phyloP scores from a whole-genome alignment of 2,329 filamentous ascomycete genomes.

The Hymenoscyphus infarciens region DNA sequence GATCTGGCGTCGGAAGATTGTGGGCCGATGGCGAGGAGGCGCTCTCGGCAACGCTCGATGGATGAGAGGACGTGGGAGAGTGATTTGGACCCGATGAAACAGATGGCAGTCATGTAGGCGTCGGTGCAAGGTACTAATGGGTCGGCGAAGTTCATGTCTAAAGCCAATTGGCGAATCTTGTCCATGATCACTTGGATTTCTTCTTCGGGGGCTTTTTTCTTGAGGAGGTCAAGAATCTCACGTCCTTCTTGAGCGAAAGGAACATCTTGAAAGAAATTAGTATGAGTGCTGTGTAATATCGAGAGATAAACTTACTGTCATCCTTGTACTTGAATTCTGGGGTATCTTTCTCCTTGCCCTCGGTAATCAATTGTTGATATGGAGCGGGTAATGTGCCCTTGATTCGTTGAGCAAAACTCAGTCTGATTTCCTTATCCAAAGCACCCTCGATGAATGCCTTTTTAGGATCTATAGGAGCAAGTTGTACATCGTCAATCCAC shows the following conservation, averaged over 20 bases:
- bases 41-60: conserved; percentile 91
- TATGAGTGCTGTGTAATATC: conserved; percentile 2
- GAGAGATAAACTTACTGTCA: conserved; percentile 53
- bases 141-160: conserved; percentile 64
- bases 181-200: conserved; percentile 81
- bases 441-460: conserved; percentile 92
- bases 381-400: conserved; percentile 85
- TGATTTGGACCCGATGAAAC: conserved; percentile 91
- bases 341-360: conserved; percentile 91
- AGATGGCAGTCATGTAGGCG: conserved; percentile 89
- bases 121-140: conserved; percentile 85
- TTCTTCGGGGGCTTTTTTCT: conserved; percentile 79
- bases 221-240: conserved; percentile 73
- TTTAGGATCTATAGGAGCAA: conserved; percentile 75
- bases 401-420: conserved; percentile 95
- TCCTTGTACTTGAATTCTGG: conserved; percentile 89
- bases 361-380: conserved; percentile 76
- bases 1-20: conserved; percentile 71
- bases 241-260: conserved; percentile 84
- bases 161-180: conserved; percentile 75
- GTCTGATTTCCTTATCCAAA: conserved; percentile 91
- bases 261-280: conserved; percentile 49
- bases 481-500: conserved; percentile 82
- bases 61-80: conserved; percentile 93
- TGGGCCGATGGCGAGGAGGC: conserved; percentile 74